phyloP scores from a whole-genome alignment of 2,329 filamentous ascomycete genomes.

The Monilinia vaccinii-corymbosi region DNA sequence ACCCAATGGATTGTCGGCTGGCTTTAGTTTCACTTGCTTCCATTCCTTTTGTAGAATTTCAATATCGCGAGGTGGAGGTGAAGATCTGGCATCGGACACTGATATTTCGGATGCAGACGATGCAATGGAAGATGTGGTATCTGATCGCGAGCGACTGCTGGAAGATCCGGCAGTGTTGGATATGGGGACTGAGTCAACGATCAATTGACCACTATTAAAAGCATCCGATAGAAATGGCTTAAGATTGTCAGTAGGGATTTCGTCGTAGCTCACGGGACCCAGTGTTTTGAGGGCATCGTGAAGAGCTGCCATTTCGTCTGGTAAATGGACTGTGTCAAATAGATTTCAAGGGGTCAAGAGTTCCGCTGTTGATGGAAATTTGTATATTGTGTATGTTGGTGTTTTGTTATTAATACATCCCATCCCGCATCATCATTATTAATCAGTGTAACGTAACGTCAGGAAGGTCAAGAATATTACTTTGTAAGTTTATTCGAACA shows the following conservation, averaged over 20 bases:
- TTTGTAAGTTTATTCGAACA: too few species aligned
- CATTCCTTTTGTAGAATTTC: constrained; percentile 67
- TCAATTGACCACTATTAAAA: constrained; percentile 58
- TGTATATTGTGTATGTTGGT: too few species aligned
- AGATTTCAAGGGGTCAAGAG: background rate
- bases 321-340: background rate
- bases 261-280: constrained; percentile 45
- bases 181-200: constrained; percentile 68
- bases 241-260: constrained; percentile 38
- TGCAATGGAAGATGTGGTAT: constrained; percentile 40
- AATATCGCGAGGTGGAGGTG: constrained; percentile 35
- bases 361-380: background rate
- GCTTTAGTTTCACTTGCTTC: constrained; percentile 67
- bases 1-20: constrained; percentile 64
- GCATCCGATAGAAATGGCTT: constrained; percentile 46
- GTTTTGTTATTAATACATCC: too few species aligned
- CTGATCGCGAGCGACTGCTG: constrained; percentile 47
- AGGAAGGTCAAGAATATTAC: too few species aligned
- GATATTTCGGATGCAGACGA: constrained; percentile 43
- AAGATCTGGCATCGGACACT: constrained; percentile 40
- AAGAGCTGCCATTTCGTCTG: constrained; percentile 41
- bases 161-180: constrained; percentile 35
- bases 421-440: too few species aligned
- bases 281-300: constrained; percentile 52
- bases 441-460: too few species aligned